These are phyloP conservation scores for Cystobasidium slooffiae DNA, from an alignment of 1,284 basidiomycete genomes.

Conservation along the genomic window DNA sequence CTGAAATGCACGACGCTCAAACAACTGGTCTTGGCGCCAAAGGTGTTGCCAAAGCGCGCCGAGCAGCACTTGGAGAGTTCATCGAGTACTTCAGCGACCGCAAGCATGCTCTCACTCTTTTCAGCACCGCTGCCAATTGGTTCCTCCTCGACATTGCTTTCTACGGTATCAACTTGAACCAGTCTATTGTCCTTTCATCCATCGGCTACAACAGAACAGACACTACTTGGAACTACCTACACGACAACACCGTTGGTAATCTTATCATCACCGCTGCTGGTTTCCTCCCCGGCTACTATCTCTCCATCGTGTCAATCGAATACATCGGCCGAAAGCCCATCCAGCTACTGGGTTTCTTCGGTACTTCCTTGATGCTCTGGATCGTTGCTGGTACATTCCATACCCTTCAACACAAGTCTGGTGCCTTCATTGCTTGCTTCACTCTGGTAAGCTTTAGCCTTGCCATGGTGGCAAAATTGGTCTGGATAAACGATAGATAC, in stretches of 20 bases:
- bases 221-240: conserved; percentile 56
- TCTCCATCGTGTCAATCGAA: conserved; percentile 71
- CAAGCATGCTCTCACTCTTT: conserved; percentile 68
- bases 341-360: conserved; percentile 59
- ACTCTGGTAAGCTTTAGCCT: conserved; percentile 63
- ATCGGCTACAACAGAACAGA: conserved; percentile 62
- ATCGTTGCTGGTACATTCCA: conserved; percentile 45
- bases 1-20: conserved; percentile 67
- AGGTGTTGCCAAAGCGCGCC: conserved; percentile 43
- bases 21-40: conserved; percentile 38
- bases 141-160: conserved; percentile 75
- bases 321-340: conserved; percentile 73
- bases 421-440: conserved; percentile 73
- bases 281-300: conserved; percentile 75
- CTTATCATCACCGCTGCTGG: conserved; percentile 64
- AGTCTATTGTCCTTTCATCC: conserved; percentile 64
- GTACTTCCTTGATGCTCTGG: conserved; percentile 50
- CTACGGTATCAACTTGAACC: conserved; percentile 62
- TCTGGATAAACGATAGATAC: background rate
- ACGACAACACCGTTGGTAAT: conserved; percentile 66
- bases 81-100: conserved; percentile 65
- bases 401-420: conserved; percentile 34
- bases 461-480: conserved; percentile 41
- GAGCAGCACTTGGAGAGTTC: conserved; percentile 64
- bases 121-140: conserved; percentile 69